Evolutionary conservation across 805 yeast genomes (phyloP), one percentile per base, ranked within the genome.

Genomic region (Sugiyamaella marilandica): DNA sequence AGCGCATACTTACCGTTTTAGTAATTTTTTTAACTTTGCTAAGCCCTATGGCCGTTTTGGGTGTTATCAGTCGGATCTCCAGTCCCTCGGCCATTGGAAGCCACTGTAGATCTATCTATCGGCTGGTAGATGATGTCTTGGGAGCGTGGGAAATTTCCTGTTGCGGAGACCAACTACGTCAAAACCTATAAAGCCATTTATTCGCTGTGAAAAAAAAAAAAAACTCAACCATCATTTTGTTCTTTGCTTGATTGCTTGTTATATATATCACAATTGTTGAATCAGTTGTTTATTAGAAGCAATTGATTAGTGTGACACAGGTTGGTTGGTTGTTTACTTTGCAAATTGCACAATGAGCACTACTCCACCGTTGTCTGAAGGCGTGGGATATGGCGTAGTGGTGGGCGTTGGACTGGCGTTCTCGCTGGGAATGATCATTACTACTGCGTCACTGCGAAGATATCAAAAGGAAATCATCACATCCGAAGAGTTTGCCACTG

Each of bases 401-500:
- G 84, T 87, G 16, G 97, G 96, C 18, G 76, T 90, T n/a, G 96
- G 97, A n/a, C 68, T 75, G 7, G 69, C 67, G 10, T 70, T 70
- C 47, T 83, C 90, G 11, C 60, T 76, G 2, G 91, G 88, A 53
- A 90, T 90, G 96, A 81, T 89, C 62, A 64, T 77, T 43, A 83
- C 86, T 50, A 88, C 96, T 0, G 77, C 73, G 47, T 75, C 86
- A 54, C 74, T 89, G 43, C 79, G 81, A 59, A 75, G 96, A 45
- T 91, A 90, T 68, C 91, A 88, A 65, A 80, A 81, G 61, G 97
- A 91, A 69, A 78, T 86, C 52, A 84, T 89, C 69, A 88, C 96
- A 5, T 90, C 97, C 2, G 97, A 91, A 71, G 96, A 90, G 65
- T 91, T 91, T 61, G 81, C 95, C 2, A 90, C 97, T 4, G 96